Percentiles rank a stretch among this genome's conserved stretches.
These are phyloP conservation scores for Oenanthe sinensis DNA, from an alignment of 129 eudicot genomes.

Conservation along the genomic window DNA sequence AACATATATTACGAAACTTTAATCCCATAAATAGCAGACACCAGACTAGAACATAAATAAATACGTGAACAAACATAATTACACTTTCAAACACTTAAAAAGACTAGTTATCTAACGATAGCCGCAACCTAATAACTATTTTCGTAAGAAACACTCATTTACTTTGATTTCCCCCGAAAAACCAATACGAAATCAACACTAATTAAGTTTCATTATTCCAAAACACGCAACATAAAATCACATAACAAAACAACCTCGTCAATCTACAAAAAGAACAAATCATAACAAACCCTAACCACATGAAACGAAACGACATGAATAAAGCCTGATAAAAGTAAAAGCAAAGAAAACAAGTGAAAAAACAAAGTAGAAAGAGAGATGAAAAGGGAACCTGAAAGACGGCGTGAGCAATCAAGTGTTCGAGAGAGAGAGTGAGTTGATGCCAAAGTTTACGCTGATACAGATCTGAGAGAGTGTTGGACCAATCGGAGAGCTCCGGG, in stretches of 20 bases:
- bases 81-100: too few species aligned
- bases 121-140: too few species aligned
- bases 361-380: too few species aligned
- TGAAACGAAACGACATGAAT: conserved; percentile 10
- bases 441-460: conserved; percentile 92
- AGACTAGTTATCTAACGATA: neutral
- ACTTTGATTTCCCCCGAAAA: too few species aligned
- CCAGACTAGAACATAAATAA: neutral
- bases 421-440: conserved; percentile 83
- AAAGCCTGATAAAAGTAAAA: conserved; percentile 7
- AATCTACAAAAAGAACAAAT: neutral
- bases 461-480: conserved; percentile 72
- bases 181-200: neutral
- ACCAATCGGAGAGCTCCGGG: conserved; percentile 91
- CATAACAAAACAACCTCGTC: neutral
- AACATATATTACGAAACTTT: too few species aligned
- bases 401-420: conserved; percentile 76
- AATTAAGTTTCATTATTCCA: neutral
- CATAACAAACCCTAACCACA: conserved; percentile 8
- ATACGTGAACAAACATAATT: neutral
- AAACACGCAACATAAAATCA: neutral
- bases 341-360: too few species aligned
- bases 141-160: neutral
- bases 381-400: conserved; percentile 46
- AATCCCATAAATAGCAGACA: neutral